A percentile compares a stretch with the other conserved stretches of the same genome.
Evolutionary conservation across 306 rosid genomes (phyloP).

Genomic region (Psophocarpus tetragonolobus): DNA sequence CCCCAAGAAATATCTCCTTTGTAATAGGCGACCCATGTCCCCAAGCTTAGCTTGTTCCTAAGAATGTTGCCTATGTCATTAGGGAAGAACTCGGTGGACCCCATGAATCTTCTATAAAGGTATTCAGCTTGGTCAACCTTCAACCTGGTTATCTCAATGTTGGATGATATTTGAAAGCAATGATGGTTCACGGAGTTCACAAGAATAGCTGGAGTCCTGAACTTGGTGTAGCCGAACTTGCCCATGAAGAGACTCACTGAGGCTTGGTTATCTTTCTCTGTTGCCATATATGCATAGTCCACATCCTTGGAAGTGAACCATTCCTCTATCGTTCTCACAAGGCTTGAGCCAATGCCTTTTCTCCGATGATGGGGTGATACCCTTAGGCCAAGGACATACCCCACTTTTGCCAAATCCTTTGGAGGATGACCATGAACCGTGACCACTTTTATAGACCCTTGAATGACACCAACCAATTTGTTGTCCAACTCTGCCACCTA

Average conservation of each 20-base stretch:
- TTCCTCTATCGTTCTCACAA: conserved; percentile 64
- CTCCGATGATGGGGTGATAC: conserved; percentile 64
- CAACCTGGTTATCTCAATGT: conserved; percentile 55
- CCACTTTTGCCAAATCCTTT: conserved; percentile 61
- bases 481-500: conserved; percentile 77
- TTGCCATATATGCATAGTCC: conserved; percentile 83
- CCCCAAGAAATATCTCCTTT: conserved; percentile 45
- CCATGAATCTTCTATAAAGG: conserved; percentile 70
- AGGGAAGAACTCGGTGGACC: conserved; percentile 74
- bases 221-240: conserved; percentile 61
- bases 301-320: conserved; percentile 77
- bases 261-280: conserved; percentile 77
- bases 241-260: conserved; percentile 66
- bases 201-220: conserved; percentile 70
- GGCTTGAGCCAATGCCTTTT: conserved; percentile 68
- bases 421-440: conserved; percentile 58
- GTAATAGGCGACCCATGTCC: conserved; percentile 85
- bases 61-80: conserved; percentile 66
- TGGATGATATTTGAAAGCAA: conserved; percentile 43
- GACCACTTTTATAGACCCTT: conserved; percentile 80
- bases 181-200: conserved; percentile 72
- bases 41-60: conserved; percentile 70
- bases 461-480: conserved; percentile 82
- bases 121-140: conserved; percentile 75
- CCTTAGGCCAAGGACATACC: conserved; percentile 81